Evolutionary conservation across 2,329 filamentous ascomycete genomes (phyloP).

Genomic region (Trichoderma arundinaceum): DNA sequence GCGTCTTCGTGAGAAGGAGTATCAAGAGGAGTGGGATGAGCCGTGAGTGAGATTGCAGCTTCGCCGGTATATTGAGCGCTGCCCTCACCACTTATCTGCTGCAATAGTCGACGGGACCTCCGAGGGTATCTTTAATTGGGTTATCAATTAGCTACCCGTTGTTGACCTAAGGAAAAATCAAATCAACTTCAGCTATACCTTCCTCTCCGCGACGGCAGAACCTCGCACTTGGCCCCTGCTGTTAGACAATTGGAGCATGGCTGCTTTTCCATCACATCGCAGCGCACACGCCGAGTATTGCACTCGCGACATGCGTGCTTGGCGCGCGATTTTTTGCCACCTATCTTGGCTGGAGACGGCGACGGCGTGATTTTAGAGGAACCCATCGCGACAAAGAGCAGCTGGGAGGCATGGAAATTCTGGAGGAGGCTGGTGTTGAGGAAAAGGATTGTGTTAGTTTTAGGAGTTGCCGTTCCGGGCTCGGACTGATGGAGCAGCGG

Average conservation of each 20-base stretch:
- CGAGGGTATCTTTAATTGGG: constrained; percentile 37
- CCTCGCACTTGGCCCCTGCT: constrained; percentile 40
- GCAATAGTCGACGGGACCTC: constrained; percentile 35
- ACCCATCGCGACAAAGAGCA: constrained; percentile 7
- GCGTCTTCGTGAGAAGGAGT: background rate
- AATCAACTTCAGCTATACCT: constrained; percentile 36
- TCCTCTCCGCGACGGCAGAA: constrained; percentile 45
- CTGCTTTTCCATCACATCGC: constrained; percentile 44
- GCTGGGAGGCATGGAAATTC: background rate
- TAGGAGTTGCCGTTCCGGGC: constrained; percentile 7
- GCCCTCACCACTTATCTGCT: constrained; percentile 29
- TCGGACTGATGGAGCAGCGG: background rate
- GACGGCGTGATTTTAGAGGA: constrained; percentile 15
- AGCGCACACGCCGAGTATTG: constrained; percentile 45
- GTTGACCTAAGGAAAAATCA: background rate
- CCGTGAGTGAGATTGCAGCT: background rate
- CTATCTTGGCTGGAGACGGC: constrained; percentile 23
- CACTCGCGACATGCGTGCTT: constrained; percentile 46
- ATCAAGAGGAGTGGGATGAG: constrained; percentile 7
- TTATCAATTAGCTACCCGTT: background rate
- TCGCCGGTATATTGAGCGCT: constrained; percentile 9
- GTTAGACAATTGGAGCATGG: constrained; percentile 44
- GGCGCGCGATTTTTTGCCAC: constrained; percentile 43
- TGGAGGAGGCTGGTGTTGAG: background rate
- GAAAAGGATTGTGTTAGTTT: background rate